phyloP scores from a whole-genome alignment of 1,139 yeast genomes.

The Sugiyamaella castrensis region DNA sequence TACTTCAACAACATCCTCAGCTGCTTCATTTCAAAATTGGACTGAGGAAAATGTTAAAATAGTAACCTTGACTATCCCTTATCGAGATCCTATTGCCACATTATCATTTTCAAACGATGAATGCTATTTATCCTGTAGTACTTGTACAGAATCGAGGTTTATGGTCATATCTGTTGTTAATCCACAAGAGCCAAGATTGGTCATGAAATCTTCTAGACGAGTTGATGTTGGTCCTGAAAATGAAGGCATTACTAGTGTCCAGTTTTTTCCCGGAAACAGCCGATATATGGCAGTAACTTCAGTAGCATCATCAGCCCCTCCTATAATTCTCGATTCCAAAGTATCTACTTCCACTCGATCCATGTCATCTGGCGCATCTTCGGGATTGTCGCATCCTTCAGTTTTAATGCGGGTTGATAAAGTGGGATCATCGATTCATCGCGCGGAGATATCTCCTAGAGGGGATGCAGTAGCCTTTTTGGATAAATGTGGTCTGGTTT shows the following conservation, averaged over 20 bases:
- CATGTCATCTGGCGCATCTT: constrained; percentile 23
- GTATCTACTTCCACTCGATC: constrained; percentile 31
- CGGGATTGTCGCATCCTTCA: constrained; percentile 51
- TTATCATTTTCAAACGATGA: constrained; percentile 70
- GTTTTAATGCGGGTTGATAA: constrained; percentile 63
- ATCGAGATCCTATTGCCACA: constrained; percentile 76
- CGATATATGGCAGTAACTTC: constrained; percentile 58
- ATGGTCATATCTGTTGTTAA: constrained; percentile 68
- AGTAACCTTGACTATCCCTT: constrained; percentile 76
- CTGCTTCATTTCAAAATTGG: constrained; percentile 11
- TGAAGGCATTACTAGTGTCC: constrained; percentile 86
- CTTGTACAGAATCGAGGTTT: constrained; percentile 77
- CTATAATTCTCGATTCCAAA: constrained; percentile 58
- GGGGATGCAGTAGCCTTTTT: constrained; percentile 82
- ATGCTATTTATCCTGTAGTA: constrained; percentile 71
- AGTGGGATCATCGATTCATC: constrained; percentile 76
- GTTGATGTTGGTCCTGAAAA: constrained; percentile 64
- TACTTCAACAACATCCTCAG: constrained; percentile 3
- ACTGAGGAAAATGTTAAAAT: constrained; percentile 36
- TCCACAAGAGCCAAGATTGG: constrained; percentile 64
- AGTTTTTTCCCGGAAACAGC: constrained; percentile 58
- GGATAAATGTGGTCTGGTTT: constrained; percentile 73
- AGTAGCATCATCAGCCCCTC: constrained; percentile 54
- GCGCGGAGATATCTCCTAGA: constrained; percentile 73
- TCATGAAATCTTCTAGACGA: constrained; percentile 61